Percentiles rank a stretch among this genome's conserved stretches.
Conservation (phyloP, 805 yeast genomes). For the Maudiozyma barnettii region DNA sequence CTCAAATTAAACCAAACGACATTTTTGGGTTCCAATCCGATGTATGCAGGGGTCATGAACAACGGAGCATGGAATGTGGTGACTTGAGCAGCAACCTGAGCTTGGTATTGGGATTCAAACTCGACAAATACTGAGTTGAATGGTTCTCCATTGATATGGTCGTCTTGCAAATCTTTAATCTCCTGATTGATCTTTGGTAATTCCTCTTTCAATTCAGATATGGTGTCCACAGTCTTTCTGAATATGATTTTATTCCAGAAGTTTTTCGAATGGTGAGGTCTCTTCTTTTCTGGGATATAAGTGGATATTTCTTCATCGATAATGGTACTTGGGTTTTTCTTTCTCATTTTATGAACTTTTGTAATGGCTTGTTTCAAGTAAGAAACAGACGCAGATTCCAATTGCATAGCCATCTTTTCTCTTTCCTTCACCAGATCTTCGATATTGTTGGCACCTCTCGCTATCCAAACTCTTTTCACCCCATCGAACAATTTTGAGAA, state of each 20-base stretch:
- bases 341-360: conserved; percentile 54
- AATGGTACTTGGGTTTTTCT: conserved; percentile 40
- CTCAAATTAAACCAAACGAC: conserved; percentile 66
- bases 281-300: conserved; percentile 55
- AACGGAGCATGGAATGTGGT: conserved; percentile 57
- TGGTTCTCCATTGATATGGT: conserved; percentile 41
- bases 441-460: conserved; percentile 51
- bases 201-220: conserved; percentile 45
- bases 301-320: conserved; percentile 37
- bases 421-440: conserved; percentile 50
- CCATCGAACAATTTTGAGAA: conserved; percentile 71
- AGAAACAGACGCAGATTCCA: conserved; percentile 59
- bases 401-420: conserved; percentile 43
- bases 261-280: conserved; percentile 46
- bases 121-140: conserved; percentile 75
- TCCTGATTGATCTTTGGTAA: conserved; percentile 50
- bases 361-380: conserved; percentile 56
- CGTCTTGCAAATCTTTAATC: conserved; percentile 45
- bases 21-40: conserved; percentile 56
- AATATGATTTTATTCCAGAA: conserved; percentile 26
- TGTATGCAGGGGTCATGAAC: conserved; percentile 48
- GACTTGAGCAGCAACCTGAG: conserved; percentile 63
- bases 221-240: conserved; percentile 57
- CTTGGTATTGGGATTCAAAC: conserved; percentile 65
- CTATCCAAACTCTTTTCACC: conserved; percentile 72